Conservation (phyloP, 495 filamentous ascomycete species). For the Aspergillus indologenus region DNA sequence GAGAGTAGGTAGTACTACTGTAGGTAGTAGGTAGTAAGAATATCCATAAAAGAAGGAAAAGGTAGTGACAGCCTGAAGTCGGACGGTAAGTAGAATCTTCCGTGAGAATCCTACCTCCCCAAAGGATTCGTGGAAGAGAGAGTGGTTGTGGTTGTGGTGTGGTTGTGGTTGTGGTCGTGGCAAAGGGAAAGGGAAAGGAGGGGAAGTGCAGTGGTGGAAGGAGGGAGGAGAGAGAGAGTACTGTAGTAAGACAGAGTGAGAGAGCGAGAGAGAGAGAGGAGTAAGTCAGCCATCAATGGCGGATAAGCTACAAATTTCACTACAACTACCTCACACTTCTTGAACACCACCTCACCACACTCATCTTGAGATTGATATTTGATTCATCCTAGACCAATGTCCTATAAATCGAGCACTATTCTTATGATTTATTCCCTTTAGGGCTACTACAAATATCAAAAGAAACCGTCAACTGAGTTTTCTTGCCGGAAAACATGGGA, state of each 20-base stretch:
- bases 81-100: background rate
- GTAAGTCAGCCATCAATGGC: background rate
- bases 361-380: background rate
- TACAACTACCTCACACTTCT: background rate
- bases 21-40: too few species aligned
- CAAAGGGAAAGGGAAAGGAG: slow-evolving; percentile 21
- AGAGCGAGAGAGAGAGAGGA: background rate
- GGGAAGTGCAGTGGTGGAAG: slow-evolving; percentile 1
- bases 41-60: too few species aligned
- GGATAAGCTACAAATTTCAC: background rate
- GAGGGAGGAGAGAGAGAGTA: background rate
- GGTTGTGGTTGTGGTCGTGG: slow-evolving; percentile 9
- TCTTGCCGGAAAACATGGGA: background rate
- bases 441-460: background rate
- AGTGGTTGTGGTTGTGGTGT: slow-evolving; percentile 1
- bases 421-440: background rate
- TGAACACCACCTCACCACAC: background rate
- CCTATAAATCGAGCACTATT: background rate
- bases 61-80: too few species aligned
- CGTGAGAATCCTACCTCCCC: background rate
- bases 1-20: too few species aligned
- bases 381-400: background rate
- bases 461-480: background rate
- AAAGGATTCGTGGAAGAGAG: background rate
- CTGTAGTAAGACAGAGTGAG: too few species aligned